These are phyloP conservation scores for Schizopora paradoxa DNA, from an alignment of 1,284 basidiomycete genomes.

Conservation along the genomic window DNA sequence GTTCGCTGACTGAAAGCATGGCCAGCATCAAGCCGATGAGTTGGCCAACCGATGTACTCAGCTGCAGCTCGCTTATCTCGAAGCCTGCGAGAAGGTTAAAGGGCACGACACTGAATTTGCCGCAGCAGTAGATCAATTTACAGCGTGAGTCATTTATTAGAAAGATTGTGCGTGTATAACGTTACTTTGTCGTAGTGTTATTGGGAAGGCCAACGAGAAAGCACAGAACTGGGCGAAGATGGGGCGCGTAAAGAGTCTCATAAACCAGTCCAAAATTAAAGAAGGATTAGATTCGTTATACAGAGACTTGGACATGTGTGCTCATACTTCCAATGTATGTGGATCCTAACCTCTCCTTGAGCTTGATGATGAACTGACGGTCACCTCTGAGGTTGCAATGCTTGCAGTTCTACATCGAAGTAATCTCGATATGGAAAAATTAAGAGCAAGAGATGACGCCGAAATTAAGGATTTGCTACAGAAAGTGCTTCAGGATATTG, in stretches of 20 bases:
- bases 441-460: constrained; percentile 31
- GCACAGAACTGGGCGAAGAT: constrained; percentile 34
- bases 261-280: constrained; percentile 36
- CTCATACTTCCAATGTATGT: constrained; percentile 15
- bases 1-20: too few species aligned
- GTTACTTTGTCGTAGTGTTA: constrained; percentile 27
- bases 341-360: not conserved
- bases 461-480: constrained; percentile 37
- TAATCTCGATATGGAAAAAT: constrained; percentile 24
- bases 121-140: constrained; percentile 33
- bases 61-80: constrained; percentile 31
- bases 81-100: constrained; percentile 31
- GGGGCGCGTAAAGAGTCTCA: constrained; percentile 33
- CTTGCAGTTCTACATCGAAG: constrained; percentile 26
- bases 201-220: constrained; percentile 30
- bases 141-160: too few species aligned
- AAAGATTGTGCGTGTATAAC: too few species aligned
- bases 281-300: constrained; percentile 35
- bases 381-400: constrained; percentile 31
- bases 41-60: constrained; percentile 30
- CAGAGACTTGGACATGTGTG: constrained; percentile 34
- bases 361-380: constrained; percentile 19
- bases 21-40: too few species aligned
- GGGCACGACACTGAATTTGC: constrained; percentile 27
- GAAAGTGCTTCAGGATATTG: constrained; percentile 30